Percentiles rank a stretch among this genome's conserved stretches.
Evolutionary conservation across 441 rosid species (phyloP).

Genomic region (Iberis amara): DNA sequence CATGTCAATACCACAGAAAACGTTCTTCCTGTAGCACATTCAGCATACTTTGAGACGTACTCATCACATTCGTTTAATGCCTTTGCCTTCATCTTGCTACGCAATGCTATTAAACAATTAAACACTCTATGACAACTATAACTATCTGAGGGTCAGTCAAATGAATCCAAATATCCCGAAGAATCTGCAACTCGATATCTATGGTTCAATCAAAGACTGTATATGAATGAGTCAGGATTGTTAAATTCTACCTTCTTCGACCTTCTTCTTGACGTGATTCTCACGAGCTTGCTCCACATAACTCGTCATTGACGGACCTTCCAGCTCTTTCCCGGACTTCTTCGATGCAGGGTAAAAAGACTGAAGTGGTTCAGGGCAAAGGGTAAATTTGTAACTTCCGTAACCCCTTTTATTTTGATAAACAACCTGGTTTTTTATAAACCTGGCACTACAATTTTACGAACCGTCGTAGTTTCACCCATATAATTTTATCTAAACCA

Average conservation of each 20-base stretch:
- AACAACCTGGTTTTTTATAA: no score
- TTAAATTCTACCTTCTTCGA: constrained; percentile 47
- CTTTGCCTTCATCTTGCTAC: constrained; percentile 88
- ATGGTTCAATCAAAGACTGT: no score
- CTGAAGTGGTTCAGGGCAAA: constrained; percentile 24
- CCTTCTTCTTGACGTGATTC: constrained; percentile 85
- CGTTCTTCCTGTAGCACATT: constrained; percentile 74
- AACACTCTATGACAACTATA: no score
- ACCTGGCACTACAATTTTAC: no score
- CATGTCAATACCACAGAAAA: constrained; percentile 70
- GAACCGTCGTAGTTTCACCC: no score
- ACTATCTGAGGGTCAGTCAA: no score
- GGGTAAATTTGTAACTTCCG: constrained; percentile 2
- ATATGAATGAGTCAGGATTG: no score
- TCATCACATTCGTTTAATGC: constrained; percentile 70
- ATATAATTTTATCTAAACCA: no score
- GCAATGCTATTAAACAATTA: constrained; percentile 44
- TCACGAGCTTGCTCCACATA: constrained; percentile 76
- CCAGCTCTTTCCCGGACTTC: neutral
- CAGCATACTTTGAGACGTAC: constrained; percentile 57
- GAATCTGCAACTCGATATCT: constrained; percentile 44
- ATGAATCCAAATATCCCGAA: no score
- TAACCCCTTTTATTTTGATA: no score
- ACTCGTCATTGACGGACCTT: constrained; percentile 21
- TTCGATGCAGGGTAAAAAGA: neutral